Conservation (phyloP, 805 yeast species). For the Kuraishia hungarica region DNA sequence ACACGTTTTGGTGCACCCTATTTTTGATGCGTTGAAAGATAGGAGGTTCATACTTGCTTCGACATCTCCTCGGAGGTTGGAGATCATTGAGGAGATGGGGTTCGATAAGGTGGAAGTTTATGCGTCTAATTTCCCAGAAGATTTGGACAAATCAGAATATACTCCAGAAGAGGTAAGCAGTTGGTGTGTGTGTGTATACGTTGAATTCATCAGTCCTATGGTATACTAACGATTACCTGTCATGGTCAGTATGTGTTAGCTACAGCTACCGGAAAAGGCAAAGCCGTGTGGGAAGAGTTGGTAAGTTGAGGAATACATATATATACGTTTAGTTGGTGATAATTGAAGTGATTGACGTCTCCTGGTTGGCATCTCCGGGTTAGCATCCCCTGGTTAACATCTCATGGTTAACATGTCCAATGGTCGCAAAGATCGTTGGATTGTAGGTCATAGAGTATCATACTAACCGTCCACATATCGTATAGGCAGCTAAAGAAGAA, state of each 20-base stretch:
- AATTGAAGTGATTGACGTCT: too few relatives aligned
- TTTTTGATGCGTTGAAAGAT: constrained; percentile 16
- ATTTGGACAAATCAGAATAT: constrained; percentile 46
- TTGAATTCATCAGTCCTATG: not conserved
- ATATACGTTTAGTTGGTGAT: too few relatives aligned
- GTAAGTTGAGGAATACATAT: constrained; percentile 5
- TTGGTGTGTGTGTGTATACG: not conserved
- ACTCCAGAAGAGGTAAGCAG: constrained; percentile 34
- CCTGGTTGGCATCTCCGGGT: too few relatives aligned
- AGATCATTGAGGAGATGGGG: constrained; percentile 58
- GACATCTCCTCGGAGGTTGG: constrained; percentile 71
- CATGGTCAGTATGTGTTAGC: constrained; percentile 55
- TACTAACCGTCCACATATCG: not conserved
- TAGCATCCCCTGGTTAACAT: too few relatives aligned
- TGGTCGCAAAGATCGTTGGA: too few relatives aligned
- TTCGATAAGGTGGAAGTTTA: constrained; percentile 34
- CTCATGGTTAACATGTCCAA: too few relatives aligned
- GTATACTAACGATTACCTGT: constrained; percentile 6
- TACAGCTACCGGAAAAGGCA: constrained; percentile 64
- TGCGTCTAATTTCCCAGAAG: constrained; percentile 70
- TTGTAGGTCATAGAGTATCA: not conserved
- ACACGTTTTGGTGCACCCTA: constrained; percentile 20
- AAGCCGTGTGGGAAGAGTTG: constrained; percentile 45
- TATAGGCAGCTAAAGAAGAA: not conserved
- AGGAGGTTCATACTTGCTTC: constrained; percentile 61